A percentile compares a stretch with the other conserved stretches of the same genome.
Conservation (phyloP, 495 filamentous ascomycete species). For the Aspergillus sparsus region DNA sequence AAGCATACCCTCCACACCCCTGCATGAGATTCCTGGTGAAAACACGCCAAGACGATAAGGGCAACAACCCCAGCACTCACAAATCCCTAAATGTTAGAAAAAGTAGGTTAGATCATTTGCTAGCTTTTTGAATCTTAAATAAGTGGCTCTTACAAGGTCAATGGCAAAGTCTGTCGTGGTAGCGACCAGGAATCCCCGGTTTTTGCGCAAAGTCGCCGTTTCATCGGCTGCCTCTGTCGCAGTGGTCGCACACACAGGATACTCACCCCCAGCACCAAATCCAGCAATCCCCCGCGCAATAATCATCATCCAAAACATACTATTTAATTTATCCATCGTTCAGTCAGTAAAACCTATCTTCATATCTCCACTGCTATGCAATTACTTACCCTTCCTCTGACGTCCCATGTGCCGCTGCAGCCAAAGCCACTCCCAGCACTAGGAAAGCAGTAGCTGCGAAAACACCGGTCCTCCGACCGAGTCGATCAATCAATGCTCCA, state of each 20-base stretch:
- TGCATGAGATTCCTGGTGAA: slow-evolving; percentile 23
- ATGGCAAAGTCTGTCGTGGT: slow-evolving; percentile 36
- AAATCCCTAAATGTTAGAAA: slow-evolving; percentile 23
- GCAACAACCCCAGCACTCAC: slow-evolving; percentile 34
- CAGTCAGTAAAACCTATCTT: neutral
- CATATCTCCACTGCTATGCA: neutral
- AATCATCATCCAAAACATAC: slow-evolving; percentile 59
- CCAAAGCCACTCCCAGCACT: slow-evolving; percentile 32
- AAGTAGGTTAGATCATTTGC: neutral
- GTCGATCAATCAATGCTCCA: slow-evolving; percentile 32
- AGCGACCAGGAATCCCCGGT: slow-evolving; percentile 36
- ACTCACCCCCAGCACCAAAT: slow-evolving; percentile 53
- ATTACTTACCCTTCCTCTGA: neutral
- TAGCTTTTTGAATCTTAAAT: neutral
- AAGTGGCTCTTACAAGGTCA: slow-evolving; percentile 25
- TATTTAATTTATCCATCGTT: neutral
- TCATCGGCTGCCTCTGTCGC: slow-evolving; percentile 53
- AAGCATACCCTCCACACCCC: slow-evolving; percentile 43
- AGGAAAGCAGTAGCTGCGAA: slow-evolving; percentile 31
- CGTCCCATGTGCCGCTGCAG: slow-evolving; percentile 33
- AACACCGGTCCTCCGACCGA: slow-evolving; percentile 35
- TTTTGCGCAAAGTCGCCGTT: slow-evolving; percentile 26
- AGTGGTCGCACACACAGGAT: slow-evolving; percentile 47
- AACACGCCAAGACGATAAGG: slow-evolving; percentile 36
- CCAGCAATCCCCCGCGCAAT: slow-evolving; percentile 54